A percentile compares a stretch with the other conserved stretches of the same genome.
Conservation (phyloP, 345 rosid genomes). For the Corymbia maculata region DNA sequence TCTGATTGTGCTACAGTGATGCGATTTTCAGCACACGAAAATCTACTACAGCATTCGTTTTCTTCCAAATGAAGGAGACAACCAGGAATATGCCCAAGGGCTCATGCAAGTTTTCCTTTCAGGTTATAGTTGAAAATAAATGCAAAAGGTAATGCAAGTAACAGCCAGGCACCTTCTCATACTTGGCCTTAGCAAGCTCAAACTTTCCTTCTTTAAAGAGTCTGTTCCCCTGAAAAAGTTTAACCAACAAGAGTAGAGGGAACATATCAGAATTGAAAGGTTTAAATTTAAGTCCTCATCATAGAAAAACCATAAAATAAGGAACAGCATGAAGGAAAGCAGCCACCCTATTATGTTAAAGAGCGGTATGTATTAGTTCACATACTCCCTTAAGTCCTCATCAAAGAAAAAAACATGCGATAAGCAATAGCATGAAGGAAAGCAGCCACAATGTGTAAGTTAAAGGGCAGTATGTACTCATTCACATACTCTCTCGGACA, state of each 20-base stretch:
- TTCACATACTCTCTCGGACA: neutral
- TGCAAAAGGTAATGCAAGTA: neutral
- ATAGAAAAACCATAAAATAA: neutral
- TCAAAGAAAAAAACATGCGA: neutral
- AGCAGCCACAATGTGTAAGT: neutral
- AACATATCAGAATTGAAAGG: neutral
- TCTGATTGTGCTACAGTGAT: neutral
- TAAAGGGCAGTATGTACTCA: neutral
- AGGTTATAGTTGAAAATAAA: neutral
- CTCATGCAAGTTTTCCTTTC: neutral
- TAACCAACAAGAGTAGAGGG: neutral
- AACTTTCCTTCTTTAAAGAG: conserved; percentile 93
- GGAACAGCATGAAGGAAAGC: neutral
- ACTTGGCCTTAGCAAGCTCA: conserved; percentile 91
- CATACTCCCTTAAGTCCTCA: neutral
- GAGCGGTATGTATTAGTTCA: neutral
- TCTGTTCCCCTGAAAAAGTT: conserved; percentile 71
- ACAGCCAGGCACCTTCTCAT: conserved; percentile 65
- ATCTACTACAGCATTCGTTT: neutral
- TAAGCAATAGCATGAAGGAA: neutral
- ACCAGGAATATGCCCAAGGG: neutral
- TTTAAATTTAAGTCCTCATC: neutral
- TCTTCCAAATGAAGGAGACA: neutral
- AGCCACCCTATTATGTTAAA: neutral
- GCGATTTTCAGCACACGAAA: neutral